Evolutionary conservation across 495 filamentous ascomycete species (phyloP).

Genomic region (Xylona heveae): DNA sequence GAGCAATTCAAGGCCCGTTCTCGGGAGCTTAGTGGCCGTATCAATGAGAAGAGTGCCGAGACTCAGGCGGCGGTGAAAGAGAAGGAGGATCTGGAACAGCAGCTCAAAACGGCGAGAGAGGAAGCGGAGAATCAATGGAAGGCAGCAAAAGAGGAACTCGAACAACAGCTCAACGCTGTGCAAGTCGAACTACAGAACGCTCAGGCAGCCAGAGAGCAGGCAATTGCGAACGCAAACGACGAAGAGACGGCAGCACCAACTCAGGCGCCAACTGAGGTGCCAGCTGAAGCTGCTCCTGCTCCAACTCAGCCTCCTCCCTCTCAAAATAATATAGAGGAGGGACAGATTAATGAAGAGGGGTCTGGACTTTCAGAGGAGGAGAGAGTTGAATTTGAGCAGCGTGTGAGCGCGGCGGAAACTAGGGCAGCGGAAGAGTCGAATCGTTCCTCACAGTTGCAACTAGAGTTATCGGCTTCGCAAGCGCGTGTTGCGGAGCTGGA

Average conservation of each 20-base stretch:
- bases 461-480: neutral
- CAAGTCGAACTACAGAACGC: constrained; percentile 25
- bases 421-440: constrained; percentile 19
- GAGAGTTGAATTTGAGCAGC: constrained; percentile 10
- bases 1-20: constrained; percentile 39
- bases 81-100: constrained; percentile 22
- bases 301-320: too few relatives aligned
- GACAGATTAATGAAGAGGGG: constrained; percentile 12
- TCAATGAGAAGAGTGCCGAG: constrained; percentile 27
- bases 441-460: constrained; percentile 7
- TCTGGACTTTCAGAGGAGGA: constrained; percentile 9
- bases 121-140: constrained; percentile 16
- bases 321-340: constrained; percentile 13
- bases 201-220: constrained; percentile 19
- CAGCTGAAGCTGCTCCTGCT: constrained; percentile 1
- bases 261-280: constrained; percentile 4
- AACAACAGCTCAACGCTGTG: constrained; percentile 21
- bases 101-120: constrained; percentile 23
- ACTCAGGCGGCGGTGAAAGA: constrained; percentile 23
- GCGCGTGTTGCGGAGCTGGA: constrained; percentile 7
- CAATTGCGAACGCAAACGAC: constrained; percentile 1
- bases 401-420: constrained; percentile 20
- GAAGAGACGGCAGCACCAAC: neutral
- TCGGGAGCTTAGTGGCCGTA: constrained; percentile 25
- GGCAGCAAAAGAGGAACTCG: constrained; percentile 26